A percentile compares a stretch with the other conserved stretches of the same genome.
phyloP scores from a whole-genome alignment of 352 stramenopile genomes.

The Blastocystis sp. region DNA sequence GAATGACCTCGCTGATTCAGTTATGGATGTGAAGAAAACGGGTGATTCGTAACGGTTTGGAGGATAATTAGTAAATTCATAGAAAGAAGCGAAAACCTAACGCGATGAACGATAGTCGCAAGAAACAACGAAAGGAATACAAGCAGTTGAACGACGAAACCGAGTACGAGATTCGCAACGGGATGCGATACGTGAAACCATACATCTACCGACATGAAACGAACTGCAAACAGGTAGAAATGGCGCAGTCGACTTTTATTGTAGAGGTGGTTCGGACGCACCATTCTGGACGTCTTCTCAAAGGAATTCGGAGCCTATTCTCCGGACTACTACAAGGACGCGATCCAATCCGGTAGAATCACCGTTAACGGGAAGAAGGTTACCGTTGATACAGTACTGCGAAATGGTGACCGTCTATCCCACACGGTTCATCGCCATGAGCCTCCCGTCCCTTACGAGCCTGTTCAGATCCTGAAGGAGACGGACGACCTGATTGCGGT shows the following conservation, averaged over 20 bases:
- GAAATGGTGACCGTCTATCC: slow-evolving; percentile 38
- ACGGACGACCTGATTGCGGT: slow-evolving; percentile 49
- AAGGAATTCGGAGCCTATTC: slow-evolving; percentile 54
- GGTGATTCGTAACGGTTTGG: too few relatives aligned
- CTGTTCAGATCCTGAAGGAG: slow-evolving; percentile 1
- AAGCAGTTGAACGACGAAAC: slow-evolving; percentile 47
- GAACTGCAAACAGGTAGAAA: slow-evolving; percentile 37
- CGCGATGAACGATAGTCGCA: slow-evolving; percentile 6
- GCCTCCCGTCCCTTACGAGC: slow-evolving; percentile 25
- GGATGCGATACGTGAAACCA: slow-evolving; percentile 50
- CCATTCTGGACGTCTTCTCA: slow-evolving; percentile 44
- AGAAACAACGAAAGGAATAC: slow-evolving; percentile 39
- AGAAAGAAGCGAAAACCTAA: slow-evolving; percentile 11
- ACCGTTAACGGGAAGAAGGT: slow-evolving; percentile 22
- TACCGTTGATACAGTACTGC: background rate
- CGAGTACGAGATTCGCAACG: slow-evolving; percentile 32
- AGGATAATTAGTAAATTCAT: too few relatives aligned
- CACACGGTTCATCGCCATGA: slow-evolving; percentile 55
- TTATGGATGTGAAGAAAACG: too few relatives aligned
- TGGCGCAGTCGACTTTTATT: background rate
- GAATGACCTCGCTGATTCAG: too few relatives aligned
- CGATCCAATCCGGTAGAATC: slow-evolving; percentile 32
- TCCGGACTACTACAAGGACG: slow-evolving; percentile 48
- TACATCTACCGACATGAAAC: slow-evolving; percentile 56
- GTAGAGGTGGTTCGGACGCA: slow-evolving; percentile 41